Conservation (phyloP, 106 monocot species). For the Dendrobium catenatum region DNA sequence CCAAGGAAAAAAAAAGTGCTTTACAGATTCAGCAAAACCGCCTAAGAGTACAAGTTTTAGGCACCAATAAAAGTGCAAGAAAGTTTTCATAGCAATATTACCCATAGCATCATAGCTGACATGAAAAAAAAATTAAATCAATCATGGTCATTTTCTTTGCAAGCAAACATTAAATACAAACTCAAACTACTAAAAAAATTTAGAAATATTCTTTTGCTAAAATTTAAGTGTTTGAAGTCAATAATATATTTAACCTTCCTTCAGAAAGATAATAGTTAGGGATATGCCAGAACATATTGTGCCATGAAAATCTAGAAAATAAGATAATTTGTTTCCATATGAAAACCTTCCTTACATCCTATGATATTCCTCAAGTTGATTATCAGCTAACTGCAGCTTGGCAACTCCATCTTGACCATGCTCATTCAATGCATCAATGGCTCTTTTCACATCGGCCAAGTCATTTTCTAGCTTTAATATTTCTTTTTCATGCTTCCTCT, state of each 20-base stretch:
- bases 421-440: slow-evolving; percentile 46
- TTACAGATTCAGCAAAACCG: background rate
- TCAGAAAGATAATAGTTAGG: background rate
- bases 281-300: background rate
- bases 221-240: background rate
- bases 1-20: background rate
- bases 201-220: background rate
- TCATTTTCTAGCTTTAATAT: slow-evolving; percentile 57
- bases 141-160: background rate
- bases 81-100: background rate
- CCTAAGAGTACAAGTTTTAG: background rate
- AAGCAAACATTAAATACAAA: background rate
- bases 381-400: slow-evolving; percentile 86
- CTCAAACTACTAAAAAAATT: background rate
- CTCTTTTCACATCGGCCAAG: slow-evolving; percentile 53
- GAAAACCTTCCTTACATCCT: slow-evolving; percentile 55
- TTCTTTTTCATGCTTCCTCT: slow-evolving; percentile 67
- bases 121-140: background rate
- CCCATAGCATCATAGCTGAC: background rate
- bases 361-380: slow-evolving; percentile 77
- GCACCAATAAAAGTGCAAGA: background rate
- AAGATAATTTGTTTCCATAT: background rate
- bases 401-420: slow-evolving; percentile 51
- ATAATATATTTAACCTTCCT: background rate
- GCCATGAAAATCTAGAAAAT: background rate